phyloP scores from a whole-genome alignment of 208 protist genomes.

The Acanthamoeba polyphaga region DNA sequence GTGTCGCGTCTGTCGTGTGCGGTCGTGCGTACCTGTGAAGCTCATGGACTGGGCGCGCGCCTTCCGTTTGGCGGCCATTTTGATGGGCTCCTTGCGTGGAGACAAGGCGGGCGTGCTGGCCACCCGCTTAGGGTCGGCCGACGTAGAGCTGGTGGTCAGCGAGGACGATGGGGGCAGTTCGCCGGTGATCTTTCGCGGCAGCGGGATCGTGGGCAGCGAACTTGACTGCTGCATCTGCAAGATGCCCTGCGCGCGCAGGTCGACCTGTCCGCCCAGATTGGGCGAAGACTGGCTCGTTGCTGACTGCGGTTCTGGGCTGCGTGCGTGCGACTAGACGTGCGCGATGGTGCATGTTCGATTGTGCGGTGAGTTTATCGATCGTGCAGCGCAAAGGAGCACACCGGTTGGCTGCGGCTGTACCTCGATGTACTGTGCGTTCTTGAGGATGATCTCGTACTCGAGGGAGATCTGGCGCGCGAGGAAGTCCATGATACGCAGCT shows the following conservation, averaged over 20 bases:
- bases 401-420: background rate
- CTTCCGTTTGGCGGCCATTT: background rate
- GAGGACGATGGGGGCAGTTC: background rate
- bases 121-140: background rate
- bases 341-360: too few species aligned
- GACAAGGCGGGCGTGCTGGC: background rate
- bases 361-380: background rate
- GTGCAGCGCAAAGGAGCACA: background rate
- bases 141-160: background rate
- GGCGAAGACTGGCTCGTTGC: background rate
- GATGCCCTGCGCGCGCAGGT: background rate
- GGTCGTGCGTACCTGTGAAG: background rate
- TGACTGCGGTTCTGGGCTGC: background rate
- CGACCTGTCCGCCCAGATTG: background rate
- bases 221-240: background rate
- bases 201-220: conserved; percentile 6
- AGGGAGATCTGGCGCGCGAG: conserved; percentile 62
- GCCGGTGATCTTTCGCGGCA: background rate
- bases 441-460: conserved; percentile 76
- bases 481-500: conserved; percentile 73
- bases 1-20: background rate
- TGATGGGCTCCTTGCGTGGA: background rate
- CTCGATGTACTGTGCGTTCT: conserved; percentile 74
- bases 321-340: conserved; percentile 6
- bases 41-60: conserved; percentile 39